Conservation (phyloP, 2,329 filamentous ascomycete species). For the Colletotrichum zoysiae region DNA sequence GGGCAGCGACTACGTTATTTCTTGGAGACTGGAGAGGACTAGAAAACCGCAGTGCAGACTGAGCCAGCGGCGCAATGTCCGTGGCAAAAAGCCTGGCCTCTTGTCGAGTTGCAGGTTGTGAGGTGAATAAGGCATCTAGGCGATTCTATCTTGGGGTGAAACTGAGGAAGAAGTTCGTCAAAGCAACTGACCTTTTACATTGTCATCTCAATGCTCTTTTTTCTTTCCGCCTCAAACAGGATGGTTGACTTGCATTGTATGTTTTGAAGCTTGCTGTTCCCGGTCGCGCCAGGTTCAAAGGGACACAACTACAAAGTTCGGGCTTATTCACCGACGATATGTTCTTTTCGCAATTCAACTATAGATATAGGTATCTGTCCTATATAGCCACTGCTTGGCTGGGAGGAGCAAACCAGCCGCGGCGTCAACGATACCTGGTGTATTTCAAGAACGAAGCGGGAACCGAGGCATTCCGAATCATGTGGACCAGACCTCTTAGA, state of each 20-base stretch:
- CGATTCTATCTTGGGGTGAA: neutral
- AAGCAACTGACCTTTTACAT: neutral
- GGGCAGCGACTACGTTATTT: neutral
- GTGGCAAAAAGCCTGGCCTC: neutral
- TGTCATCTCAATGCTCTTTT: neutral
- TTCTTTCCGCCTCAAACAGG: neutral
- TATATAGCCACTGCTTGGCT: neutral
- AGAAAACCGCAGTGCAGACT: neutral
- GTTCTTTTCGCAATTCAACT: neutral
- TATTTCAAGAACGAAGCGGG: neutral
- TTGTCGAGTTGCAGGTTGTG: neutral
- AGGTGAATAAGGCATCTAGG: neutral
- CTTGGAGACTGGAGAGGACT: too few species aligned
- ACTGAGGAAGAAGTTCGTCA: neutral
- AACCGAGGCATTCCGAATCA: neutral
- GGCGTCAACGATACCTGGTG: neutral
- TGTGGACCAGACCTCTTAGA: constrained; percentile 5
- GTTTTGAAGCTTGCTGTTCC: constrained; percentile 1
- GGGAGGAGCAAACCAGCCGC: neutral
- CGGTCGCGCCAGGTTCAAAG: constrained; percentile 1
- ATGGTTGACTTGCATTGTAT: neutral
- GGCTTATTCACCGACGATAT: constrained; percentile 5
- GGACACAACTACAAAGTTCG: neutral
- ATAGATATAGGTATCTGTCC: neutral
- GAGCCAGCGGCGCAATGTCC: neutral